phyloP scores from a whole-genome alignment of 1,284 basidiomycete genomes.

The Ceratobasidium sp. region DNA sequence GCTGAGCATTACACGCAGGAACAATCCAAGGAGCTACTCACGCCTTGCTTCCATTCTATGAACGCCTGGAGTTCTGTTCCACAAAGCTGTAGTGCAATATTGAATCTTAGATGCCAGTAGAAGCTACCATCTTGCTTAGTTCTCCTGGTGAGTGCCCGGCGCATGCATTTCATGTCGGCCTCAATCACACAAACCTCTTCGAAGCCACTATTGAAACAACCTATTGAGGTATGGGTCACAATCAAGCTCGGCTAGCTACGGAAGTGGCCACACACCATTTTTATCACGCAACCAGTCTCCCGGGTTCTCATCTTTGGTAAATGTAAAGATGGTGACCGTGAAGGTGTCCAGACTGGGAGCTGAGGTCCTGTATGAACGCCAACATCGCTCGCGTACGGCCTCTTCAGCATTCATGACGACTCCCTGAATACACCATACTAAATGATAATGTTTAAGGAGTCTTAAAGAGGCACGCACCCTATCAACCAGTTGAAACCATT shows the following conservation, averaged over 20 bases:
- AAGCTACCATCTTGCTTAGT: no score
- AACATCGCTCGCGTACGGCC: not conserved
- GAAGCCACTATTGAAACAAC: no score
- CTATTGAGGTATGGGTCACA: no score
- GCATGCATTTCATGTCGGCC: no score
- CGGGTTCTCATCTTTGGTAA: not conserved
- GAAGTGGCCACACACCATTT: no score
- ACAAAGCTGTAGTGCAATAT: conserved; percentile 10
- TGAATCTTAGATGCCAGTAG: conserved; percentile 3
- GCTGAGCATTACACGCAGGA: no score
- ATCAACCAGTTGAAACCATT: not conserved
- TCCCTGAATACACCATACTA: not conserved
- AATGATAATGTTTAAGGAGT: not conserved
- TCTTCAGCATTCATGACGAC: not conserved
- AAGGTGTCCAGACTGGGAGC: not conserved
- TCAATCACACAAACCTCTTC: no score
- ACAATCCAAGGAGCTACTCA: no score
- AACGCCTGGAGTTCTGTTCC: conserved; percentile 13
- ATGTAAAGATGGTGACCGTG: not conserved
- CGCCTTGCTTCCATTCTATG: conserved; percentile 16
- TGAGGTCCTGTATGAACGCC: not conserved
- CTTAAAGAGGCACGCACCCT: not conserved
- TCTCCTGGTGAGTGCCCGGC: no score
- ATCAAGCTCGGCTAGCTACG: no score
- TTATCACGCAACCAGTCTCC: not conserved